A percentile compares a stretch with the other conserved stretches of the same genome.
phyloP scores from a whole-genome alignment of 768 basidiomycete species.

The Myochromella boudieri region DNA sequence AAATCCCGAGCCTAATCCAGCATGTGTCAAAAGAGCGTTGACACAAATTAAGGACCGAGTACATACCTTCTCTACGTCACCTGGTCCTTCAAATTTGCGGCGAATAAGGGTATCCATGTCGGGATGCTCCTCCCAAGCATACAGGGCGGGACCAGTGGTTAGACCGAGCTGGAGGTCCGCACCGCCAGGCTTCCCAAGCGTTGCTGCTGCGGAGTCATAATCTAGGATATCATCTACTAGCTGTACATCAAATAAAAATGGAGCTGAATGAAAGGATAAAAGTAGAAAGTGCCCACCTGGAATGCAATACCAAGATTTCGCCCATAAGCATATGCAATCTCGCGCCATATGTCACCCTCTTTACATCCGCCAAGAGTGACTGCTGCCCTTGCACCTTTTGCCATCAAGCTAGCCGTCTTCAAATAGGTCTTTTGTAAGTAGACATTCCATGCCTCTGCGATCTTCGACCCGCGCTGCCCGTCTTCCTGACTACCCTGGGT shows the following conservation, averaged over 20 bases:
- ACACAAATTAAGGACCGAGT: constrained; percentile 6
- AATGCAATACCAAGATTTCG: constrained; percentile 93
- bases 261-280: background rate
- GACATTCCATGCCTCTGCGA: constrained; percentile 61
- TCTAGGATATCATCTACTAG: constrained; percentile 96
- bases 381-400: constrained; percentile 83
- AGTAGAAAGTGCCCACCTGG: constrained; percentile 56
- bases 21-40: constrained; percentile 1
- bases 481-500: constrained; percentile 22
- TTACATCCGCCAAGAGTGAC: constrained; percentile 85
- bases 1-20: constrained; percentile 64
- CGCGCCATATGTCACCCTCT: constrained; percentile 87
- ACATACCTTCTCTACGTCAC: constrained; percentile 83
- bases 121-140: constrained; percentile 92
- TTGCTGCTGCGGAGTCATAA: constrained; percentile 73
- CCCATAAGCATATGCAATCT: constrained; percentile 95
- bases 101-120: constrained; percentile 85
- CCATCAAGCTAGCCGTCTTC: constrained; percentile 92
- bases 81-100: constrained; percentile 75
- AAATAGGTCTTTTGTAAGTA: constrained; percentile 94
- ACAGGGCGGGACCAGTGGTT: constrained; percentile 92
- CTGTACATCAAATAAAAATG: constrained; percentile 35
- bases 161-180: constrained; percentile 82
- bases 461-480: constrained; percentile 16
- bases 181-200: constrained; percentile 90